phyloP scores from a whole-genome alignment of 2,329 filamentous ascomycete species.

The Xylariaceae sp. region DNA sequence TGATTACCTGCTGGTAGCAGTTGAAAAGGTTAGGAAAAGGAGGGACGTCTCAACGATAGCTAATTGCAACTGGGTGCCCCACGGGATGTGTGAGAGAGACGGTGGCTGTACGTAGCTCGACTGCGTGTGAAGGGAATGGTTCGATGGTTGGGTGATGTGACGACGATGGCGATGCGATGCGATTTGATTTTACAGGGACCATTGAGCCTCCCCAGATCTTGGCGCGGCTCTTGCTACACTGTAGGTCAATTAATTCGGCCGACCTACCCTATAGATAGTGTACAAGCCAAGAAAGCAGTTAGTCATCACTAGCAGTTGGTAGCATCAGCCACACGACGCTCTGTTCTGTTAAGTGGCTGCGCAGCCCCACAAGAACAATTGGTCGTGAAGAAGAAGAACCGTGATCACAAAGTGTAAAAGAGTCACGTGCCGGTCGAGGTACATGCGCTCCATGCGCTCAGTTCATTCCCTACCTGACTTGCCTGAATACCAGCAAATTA shows the following conservation, averaged over 20 bases:
- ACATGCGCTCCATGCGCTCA: too few relatives aligned
- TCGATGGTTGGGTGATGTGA: conserved; percentile 6
- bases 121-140: conserved; percentile 2
- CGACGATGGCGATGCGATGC: conserved; percentile 15
- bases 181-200: conserved; percentile 14
- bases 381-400: too few relatives aligned
- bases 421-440: too few relatives aligned
- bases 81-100: too few relatives aligned
- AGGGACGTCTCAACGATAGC: background rate
- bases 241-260: background rate
- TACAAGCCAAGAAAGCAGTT: too few relatives aligned
- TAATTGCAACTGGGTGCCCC: background rate
- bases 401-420: too few relatives aligned
- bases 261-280: conserved; percentile 12
- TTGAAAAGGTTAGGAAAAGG: background rate
- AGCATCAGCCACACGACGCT: too few relatives aligned
- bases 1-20: conserved; percentile 2
- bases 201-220: conserved; percentile 27
- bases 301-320: too few relatives aligned
- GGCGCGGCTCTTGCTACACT: conserved; percentile 23
- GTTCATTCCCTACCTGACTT: too few relatives aligned
- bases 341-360: too few relatives aligned
- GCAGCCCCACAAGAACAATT: too few relatives aligned
- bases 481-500: too few relatives aligned
- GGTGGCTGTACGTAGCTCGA: background rate